phyloP scores from a whole-genome alignment of 257 asterid species.

The Nicotiana knightiana region DNA sequence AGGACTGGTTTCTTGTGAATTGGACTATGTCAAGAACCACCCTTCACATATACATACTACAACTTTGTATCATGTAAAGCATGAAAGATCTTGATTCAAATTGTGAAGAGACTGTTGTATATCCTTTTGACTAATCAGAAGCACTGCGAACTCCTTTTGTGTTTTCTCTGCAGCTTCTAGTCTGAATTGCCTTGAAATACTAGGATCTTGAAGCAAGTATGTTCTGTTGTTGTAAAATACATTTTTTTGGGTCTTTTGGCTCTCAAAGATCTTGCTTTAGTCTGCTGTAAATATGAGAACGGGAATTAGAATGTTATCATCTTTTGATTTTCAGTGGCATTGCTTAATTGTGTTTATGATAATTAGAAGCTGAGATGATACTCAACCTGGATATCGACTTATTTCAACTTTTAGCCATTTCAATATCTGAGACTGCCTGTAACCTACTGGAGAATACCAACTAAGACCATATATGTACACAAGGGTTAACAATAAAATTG shows the following conservation, averaged over 20 bases:
- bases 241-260: neutral
- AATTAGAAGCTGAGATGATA: neutral
- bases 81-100: no score
- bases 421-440: neutral
- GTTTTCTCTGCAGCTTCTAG: neutral
- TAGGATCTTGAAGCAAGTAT: neutral
- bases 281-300: neutral
- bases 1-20: conserved; percentile 12
- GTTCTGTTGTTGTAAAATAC: neutral
- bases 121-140: neutral
- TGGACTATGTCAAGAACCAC: conserved; percentile 33
- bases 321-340: neutral
- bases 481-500: neutral
- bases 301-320: neutral
- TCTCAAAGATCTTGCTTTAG: neutral
- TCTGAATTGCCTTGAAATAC: neutral
- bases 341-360: neutral
- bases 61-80: neutral
- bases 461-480: neutral
- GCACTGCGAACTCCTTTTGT: neutral
- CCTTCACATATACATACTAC: conserved; percentile 21
- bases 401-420: neutral
- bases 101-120: neutral
- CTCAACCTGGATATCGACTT: neutral
- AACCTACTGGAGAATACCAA: neutral